Base-by-base conservation (phyloP, 2,329 filamentous ascomycete species). In the Penicillium sp. region DNA sequence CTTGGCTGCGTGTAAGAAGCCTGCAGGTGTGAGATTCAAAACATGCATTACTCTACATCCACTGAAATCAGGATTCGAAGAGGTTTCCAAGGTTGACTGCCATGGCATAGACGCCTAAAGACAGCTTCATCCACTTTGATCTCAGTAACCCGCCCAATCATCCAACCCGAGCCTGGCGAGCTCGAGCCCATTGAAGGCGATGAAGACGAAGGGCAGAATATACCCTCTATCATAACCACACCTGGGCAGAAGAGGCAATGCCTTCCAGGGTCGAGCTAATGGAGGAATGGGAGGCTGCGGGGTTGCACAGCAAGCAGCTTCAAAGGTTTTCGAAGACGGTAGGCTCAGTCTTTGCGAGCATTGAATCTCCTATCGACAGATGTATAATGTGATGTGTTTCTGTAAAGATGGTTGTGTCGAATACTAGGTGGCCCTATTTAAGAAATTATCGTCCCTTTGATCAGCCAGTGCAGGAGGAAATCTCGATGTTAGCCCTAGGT, bases 231-330 rank as follows among this genome's bases (percentile, higher is more conserved):
- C 0, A 72, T 77, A 38, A 60, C 63, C 0, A 58, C 70, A n/a
- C n/a, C n/a, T n/a, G n/a, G n/a, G n/a, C n/a, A 56, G 67, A 78
- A 9, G 71, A 76, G 52, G 77, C 77, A 1, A 70, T 72, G 55
- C 55, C 65, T 27, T 65, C 74, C 44, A 62, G 77, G 48, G 38
- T 71, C 36, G 52, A 71, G 55, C 53, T 79, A 38, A 79, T 79
- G 75, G 61, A 67, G 3, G 76, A 79, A 62, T 64, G 75, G 18
- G 53, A 51, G 8, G 13, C 36, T 8, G 38, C 27, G 36, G 39
- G 47, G 7, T 34, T 52, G 11, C 32, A 48, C 10, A 46, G 59
- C 27, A 64, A 59, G 16, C 8, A 36, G 2, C 22, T 21, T n/a
- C n/a, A n/a, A n/a, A n/a, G n/a, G n/a, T n/a, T 11, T 62, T 63